Conservation (phyloP, 495 filamentous ascomycete genomes). For the Glonium stellatum region DNA sequence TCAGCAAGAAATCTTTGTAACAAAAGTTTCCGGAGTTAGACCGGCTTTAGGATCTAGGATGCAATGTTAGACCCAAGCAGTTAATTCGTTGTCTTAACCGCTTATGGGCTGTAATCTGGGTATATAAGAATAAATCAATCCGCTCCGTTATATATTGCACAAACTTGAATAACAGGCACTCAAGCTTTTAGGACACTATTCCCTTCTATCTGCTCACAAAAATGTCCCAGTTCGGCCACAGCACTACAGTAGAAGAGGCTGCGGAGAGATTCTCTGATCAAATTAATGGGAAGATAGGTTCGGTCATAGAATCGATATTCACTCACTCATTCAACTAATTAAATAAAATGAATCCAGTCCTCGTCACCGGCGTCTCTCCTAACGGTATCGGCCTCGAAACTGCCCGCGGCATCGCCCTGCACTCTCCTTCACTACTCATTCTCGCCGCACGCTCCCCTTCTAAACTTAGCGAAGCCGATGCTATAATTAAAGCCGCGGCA, state of each 20-base stretch:
- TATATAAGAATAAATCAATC: too few species aligned
- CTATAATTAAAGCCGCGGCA: slow-evolving; percentile 32
- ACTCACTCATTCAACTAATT: neutral
- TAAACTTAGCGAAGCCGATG: slow-evolving; percentile 44
- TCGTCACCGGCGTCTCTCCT: slow-evolving; percentile 42
- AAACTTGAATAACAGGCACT: too few species aligned
- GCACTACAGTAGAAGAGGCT: slow-evolving; percentile 18
- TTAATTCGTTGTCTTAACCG: too few species aligned
- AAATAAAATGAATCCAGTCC: neutral
- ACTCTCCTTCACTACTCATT: slow-evolving; percentile 45
- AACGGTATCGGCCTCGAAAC: slow-evolving; percentile 47
- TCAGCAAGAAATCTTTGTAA: too few species aligned
- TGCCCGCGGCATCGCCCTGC: slow-evolving; percentile 46
- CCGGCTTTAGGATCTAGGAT: too few species aligned
- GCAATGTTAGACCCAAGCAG: too few species aligned
- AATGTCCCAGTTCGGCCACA: neutral
- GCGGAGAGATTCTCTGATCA: neutral
- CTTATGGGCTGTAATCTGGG: too few species aligned
- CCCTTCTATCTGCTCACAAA: too few species aligned
- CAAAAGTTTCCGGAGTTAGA: too few species aligned
- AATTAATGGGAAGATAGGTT: neutral
- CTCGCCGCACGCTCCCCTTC: slow-evolving; percentile 46
- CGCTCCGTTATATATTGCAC: too few species aligned
- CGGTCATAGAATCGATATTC: neutral
- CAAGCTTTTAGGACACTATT: too few species aligned